Percentiles rank a stretch among this genome's conserved stretches.
Conservation (phyloP, 169 alveolate species). For the Cyclospora cayetanensis region DNA sequence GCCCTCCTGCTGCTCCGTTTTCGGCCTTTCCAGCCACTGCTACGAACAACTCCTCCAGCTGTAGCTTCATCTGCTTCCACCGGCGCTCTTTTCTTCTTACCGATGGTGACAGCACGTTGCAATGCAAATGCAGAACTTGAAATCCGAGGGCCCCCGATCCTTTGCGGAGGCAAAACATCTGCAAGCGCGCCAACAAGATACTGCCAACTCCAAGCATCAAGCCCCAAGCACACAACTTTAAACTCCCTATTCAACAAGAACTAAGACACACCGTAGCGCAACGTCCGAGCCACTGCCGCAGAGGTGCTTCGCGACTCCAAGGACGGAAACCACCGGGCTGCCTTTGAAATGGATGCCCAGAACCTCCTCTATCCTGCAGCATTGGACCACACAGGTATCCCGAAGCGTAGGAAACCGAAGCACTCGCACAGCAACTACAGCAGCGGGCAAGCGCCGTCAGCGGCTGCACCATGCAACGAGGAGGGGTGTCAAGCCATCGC, state of each 20-base stretch:
- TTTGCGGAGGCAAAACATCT: constrained; percentile 58
- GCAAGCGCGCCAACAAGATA: background rate
- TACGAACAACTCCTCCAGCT: too few relatives aligned
- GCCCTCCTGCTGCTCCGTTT: too few relatives aligned
- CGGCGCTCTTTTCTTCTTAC: background rate
- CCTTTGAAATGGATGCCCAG: constrained; percentile 47
- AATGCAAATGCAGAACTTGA: constrained; percentile 48
- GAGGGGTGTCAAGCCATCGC: too few relatives aligned
- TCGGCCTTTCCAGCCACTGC: too few relatives aligned
- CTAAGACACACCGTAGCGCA: constrained; percentile 62
- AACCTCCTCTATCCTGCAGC: constrained; percentile 46
- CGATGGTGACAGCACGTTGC: constrained; percentile 63
- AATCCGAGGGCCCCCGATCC: background rate
- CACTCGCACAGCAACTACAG: background rate
- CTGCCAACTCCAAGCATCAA: too few relatives aligned
- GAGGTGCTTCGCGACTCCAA: constrained; percentile 70
- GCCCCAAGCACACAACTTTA: background rate
- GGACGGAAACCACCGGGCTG: constrained; percentile 3
- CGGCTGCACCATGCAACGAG: background rate
- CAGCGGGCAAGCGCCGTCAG: background rate
- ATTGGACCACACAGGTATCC: background rate
- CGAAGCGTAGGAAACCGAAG: background rate
- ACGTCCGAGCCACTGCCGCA: constrained; percentile 71
- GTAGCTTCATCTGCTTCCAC: too few relatives aligned
- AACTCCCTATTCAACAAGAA: background rate